Conservation (phyloP, 331 rosid species). For the Quercus phellos region DNA sequence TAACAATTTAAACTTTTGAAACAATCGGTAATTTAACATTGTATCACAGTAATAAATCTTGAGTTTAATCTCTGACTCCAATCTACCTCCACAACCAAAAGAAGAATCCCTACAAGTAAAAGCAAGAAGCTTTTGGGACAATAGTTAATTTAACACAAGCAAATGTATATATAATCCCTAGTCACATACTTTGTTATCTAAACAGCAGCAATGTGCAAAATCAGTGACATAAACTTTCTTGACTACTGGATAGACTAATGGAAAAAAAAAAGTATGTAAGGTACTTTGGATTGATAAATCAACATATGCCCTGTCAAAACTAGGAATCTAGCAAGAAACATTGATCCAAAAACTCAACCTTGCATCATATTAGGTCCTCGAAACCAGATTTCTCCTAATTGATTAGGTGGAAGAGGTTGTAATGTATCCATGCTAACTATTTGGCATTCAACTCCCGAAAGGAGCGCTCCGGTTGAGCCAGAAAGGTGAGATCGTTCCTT, state of each 20-base stretch:
- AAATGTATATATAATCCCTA: too few species aligned
- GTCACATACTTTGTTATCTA: too few species aligned
- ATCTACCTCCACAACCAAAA: too few species aligned
- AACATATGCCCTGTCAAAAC: neutral
- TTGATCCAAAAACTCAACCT: slow-evolving; percentile 21
- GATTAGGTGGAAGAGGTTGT: slow-evolving; percentile 61
- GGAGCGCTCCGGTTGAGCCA: slow-evolving; percentile 58
- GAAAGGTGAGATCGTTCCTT: slow-evolving; percentile 25
- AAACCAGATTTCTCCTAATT: slow-evolving; percentile 61
- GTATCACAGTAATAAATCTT: too few species aligned
- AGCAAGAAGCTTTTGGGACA: too few species aligned
- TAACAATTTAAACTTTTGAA: too few species aligned
- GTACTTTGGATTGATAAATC: neutral
- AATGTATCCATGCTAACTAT: slow-evolving; percentile 44
- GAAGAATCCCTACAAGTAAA: too few species aligned
- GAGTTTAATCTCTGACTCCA: too few species aligned
- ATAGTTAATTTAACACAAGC: too few species aligned
- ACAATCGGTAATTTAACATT: too few species aligned
- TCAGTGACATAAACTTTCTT: neutral
- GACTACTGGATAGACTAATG: neutral
- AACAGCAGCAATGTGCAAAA: neutral
- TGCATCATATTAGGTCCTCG: slow-evolving; percentile 65
- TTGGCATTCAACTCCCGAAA: slow-evolving; percentile 47
- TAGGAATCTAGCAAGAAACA: neutral
- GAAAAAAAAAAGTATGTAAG: too few species aligned